A percentile compares a stretch with the other conserved stretches of the same genome.
Evolutionary conservation across 2,329 filamentous ascomycete species (phyloP).

Genomic region (Fusarium torreyae): DNA sequence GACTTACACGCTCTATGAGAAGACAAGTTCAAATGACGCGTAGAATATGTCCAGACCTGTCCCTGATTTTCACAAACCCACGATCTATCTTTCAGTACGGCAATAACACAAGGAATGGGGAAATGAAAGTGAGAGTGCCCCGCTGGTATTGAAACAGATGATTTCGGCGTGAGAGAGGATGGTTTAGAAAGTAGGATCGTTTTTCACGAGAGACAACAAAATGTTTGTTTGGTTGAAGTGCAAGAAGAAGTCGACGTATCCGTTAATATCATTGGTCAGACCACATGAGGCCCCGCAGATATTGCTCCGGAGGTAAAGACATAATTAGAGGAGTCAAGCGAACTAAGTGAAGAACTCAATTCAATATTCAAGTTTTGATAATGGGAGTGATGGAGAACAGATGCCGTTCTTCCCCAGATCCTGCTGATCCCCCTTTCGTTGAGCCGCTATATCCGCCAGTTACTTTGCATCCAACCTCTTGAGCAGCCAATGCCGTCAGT

Average conservation of each 20-base stretch:
- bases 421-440: not conserved
- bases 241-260: not conserved
- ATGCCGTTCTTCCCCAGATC: constrained; percentile 20
- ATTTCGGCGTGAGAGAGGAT: not conserved
- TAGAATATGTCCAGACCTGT: not conserved
- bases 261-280: constrained; percentile 11
- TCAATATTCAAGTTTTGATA: not conserved
- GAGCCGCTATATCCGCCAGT: constrained; percentile 26
- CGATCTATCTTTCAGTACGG: not conserved
- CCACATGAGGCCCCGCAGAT: not conserved
- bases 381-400: not conserved
- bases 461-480: not conserved
- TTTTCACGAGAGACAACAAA: constrained; percentile 1
- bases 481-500: not conserved
- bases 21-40: not conserved
- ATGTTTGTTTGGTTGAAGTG: constrained; percentile 13
- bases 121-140: not conserved
- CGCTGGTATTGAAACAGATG: not conserved
- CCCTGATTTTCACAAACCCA: not conserved
- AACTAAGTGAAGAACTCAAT: not conserved
- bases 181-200: no score
- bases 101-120: not conserved
- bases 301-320: not conserved
- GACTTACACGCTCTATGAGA: constrained; percentile 22
- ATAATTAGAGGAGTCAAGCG: not conserved